Percentiles rank a stretch among this genome's conserved stretches.
Evolutionary conservation across 352 stramenopile species (phyloP).

Genomic region (Globisporangium irregulare): DNA sequence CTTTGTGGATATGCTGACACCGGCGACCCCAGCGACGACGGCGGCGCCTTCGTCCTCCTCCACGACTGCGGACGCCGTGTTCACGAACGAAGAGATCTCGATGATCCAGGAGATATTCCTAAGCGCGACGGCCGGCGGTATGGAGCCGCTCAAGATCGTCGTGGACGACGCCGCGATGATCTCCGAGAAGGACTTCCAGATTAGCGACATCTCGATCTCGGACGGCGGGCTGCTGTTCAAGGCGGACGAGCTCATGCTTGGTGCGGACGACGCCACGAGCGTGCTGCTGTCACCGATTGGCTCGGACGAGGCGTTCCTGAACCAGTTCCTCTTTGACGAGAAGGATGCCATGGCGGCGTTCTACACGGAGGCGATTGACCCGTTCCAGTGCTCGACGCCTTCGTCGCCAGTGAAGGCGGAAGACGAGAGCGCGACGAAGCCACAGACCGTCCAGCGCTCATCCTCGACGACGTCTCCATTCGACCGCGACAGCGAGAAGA

Average conservation of each 20-base stretch:
- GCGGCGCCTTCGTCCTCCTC: background rate
- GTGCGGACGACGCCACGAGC: conserved; percentile 39
- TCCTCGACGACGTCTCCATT: background rate
- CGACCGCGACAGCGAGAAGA: conserved; percentile 28
- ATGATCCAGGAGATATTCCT: conserved; percentile 60
- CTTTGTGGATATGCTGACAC: conserved; percentile 14
- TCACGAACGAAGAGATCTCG: conserved; percentile 49
- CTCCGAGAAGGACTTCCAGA: conserved; percentile 34
- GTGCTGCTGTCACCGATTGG: conserved; percentile 60
- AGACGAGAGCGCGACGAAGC: conserved; percentile 9
- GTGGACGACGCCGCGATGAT: conserved; percentile 11
- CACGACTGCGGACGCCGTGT: conserved; percentile 18
- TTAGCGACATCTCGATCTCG: conserved; percentile 40
- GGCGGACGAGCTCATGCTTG: conserved; percentile 22
- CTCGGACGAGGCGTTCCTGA: conserved; percentile 40
- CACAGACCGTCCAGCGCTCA: conserved; percentile 1
- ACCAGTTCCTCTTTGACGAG: conserved; percentile 47
- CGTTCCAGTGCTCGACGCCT: conserved; percentile 34
- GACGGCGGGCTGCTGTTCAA: conserved; percentile 18
- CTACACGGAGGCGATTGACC: conserved; percentile 57
- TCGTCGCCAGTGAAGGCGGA: conserved; percentile 14
- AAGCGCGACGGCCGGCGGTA: background rate
- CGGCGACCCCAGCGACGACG: background rate
- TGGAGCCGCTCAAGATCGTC: conserved; percentile 17
- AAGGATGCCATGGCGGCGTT: conserved; percentile 62